Base-by-base conservation (phyloP, 2,329 filamentous ascomycete species). In the Paraconiothyrium brasiliense region DNA sequence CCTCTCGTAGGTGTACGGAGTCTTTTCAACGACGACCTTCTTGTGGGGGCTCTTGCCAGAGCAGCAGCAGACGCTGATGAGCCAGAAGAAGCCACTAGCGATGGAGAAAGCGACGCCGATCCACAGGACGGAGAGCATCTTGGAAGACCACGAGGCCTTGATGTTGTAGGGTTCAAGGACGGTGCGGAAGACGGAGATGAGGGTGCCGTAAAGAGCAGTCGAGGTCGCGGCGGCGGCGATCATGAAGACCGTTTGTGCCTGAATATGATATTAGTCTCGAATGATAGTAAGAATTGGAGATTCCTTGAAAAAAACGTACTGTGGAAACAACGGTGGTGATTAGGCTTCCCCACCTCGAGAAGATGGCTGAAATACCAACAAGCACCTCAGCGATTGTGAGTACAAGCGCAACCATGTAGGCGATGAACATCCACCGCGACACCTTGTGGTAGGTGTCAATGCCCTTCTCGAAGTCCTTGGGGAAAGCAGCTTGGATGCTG, bases 51-150 rank as follows among this genome's bases (percentile, higher is more conserved):
- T 84, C 70, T 85, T 84, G 50, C 92, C 92, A 70, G 86, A 89
- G 85, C 94, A 97, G 88, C 94, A 98, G 90, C 94, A 98, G 73
- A 91, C 87, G 79, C 89, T 92, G 78, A 96, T 88, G 74, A 94
- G 82, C 94, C 95, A 98, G 90, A 98, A 97, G 76, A 97, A 81
- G 66, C 87, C 88, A 8, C 91, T 90, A 46, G 79, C 92, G 37
- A 95, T 76, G 64, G 90, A 90, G 76, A 96, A 93, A 32, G 87
- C 91, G 43, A 90, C 90, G 47, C 89, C 90, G 62, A 98, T 84
- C 92, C 94, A 97, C 71, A 91, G 87, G 22, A 89, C 81, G 39
- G 85, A 85, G 58, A 95, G 88, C 82, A 91, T 94, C 61, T 84
- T 82, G 34, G 78, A 86, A 81, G 93, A 91, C 76, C 96, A 81